These are phyloP conservation scores for Saposhnikovia divaricata DNA, from an alignment of 129 eudicot genomes.

Conservation along the genomic window DNA sequence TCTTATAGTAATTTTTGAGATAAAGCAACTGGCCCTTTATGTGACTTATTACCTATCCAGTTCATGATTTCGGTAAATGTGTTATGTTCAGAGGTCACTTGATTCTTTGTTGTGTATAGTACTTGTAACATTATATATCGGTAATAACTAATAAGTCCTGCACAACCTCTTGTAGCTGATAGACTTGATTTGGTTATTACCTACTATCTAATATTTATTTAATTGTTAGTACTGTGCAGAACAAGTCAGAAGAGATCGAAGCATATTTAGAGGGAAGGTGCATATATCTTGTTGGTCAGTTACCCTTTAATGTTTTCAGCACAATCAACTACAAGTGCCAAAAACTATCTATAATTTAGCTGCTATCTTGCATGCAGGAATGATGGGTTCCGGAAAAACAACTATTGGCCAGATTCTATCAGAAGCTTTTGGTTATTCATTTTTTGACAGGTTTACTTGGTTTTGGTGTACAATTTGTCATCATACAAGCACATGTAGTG, in stretches of 20 bases:
- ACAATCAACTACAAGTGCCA: background rate
- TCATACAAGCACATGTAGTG: background rate
- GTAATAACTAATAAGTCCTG: background rate
- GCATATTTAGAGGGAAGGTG: conserved; percentile 66
- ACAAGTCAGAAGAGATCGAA: conserved; percentile 62
- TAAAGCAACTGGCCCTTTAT: background rate
- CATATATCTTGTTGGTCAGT: conserved; percentile 90
- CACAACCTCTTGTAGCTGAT: background rate
- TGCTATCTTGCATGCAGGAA: conserved; percentile 49
- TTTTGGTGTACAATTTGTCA: background rate
- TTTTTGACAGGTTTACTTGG: conserved; percentile 58
- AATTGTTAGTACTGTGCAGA: conserved; percentile 40
- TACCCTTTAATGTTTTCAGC: conserved; percentile 9
- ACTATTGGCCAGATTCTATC: conserved; percentile 79
- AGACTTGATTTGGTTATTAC: background rate
- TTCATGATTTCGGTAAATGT: background rate
- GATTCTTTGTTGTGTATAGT: background rate
- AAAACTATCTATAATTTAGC: conserved; percentile 6
- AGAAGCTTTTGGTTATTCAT: conserved; percentile 71
- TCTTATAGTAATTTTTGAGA: no score
- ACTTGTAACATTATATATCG: background rate
- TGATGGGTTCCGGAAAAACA: conserved; percentile 99
- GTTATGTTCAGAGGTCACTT: background rate
- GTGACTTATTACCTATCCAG: background rate
- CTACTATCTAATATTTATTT: background rate